Conservation (phyloP, 73 alveolate genomes). For the Paramecium tetraurelia region DNA sequence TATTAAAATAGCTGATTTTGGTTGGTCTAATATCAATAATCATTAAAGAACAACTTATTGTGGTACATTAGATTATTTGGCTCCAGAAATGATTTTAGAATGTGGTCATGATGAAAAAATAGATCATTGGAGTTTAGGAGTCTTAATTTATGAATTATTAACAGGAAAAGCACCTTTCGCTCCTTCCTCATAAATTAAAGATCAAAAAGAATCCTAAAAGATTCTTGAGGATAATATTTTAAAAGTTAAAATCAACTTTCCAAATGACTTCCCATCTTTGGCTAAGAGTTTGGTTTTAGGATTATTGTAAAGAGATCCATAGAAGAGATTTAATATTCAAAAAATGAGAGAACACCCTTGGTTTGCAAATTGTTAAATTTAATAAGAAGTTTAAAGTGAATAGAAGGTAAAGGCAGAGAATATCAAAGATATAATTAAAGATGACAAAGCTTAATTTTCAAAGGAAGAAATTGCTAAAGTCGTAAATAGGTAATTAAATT, state of each 20-base stretch:
- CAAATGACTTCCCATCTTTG: slow-evolving; percentile 69
- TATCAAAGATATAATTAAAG: background rate
- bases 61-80: slow-evolving; percentile 73
- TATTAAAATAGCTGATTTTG: slow-evolving; percentile 82
- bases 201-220: slow-evolving; percentile 22
- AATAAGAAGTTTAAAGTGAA: slow-evolving; percentile 48
- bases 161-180: slow-evolving; percentile 84
- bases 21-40: slow-evolving; percentile 76
- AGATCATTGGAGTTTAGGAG: slow-evolving; percentile 86
- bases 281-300: slow-evolving; percentile 70
- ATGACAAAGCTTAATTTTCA: background rate
- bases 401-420: slow-evolving; percentile 41
- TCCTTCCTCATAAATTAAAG: slow-evolving; percentile 53
- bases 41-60: slow-evolving; percentile 70
- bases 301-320: slow-evolving; percentile 65
- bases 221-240: slow-evolving; percentile 63
- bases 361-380: slow-evolving; percentile 63
- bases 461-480: slow-evolving; percentile 41
- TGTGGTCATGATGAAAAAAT: slow-evolving; percentile 75
- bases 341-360: slow-evolving; percentile 79
- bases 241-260: slow-evolving; percentile 65
- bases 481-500: slow-evolving; percentile 11
- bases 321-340: slow-evolving; percentile 66
- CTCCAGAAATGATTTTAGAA: slow-evolving; percentile 70
- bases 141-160: slow-evolving; percentile 74